Conservation (phyloP, 2,329 filamentous ascomycete species). For the Cadophora luteo-olivacea region DNA sequence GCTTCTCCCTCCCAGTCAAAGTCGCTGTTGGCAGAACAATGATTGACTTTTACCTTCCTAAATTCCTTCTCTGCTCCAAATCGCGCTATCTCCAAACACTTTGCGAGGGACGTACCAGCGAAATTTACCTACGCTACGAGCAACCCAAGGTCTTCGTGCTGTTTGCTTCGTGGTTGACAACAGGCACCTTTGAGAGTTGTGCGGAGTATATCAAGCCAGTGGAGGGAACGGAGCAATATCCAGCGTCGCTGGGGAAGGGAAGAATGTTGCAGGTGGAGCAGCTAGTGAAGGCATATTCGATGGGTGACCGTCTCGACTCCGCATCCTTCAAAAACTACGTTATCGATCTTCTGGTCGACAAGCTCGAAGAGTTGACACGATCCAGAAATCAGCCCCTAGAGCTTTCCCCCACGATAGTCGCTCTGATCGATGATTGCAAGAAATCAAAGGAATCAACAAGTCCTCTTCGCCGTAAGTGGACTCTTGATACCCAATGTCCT, state of each 20-base stretch:
- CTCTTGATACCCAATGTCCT: no score
- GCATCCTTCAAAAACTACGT: not conserved
- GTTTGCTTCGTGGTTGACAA: not conserved
- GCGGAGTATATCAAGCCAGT: not conserved
- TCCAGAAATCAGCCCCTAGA: not conserved
- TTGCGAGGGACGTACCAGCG: no score
- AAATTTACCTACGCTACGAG: not conserved
- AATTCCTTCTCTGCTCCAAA: not conserved
- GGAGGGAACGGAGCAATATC: no score
- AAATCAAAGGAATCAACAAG: no score
- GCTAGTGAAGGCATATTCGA: not conserved
- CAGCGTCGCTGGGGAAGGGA: no score
- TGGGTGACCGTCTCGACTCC: not conserved
- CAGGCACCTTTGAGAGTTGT: not conserved
- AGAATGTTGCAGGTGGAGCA: not conserved
- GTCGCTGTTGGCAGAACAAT: not conserved
- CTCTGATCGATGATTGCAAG: no score
- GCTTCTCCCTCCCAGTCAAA: not conserved
- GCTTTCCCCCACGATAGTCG: no score
- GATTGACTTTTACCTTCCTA: not conserved
- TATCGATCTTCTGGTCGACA: not conserved
- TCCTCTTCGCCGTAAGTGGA: no score
- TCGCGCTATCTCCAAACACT: no score
- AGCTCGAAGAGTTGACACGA: not conserved
- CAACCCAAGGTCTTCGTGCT: not conserved